Evolutionary conservation across 495 filamentous ascomycete genomes (phyloP).

Genomic region (Penicillium ucsense): DNA sequence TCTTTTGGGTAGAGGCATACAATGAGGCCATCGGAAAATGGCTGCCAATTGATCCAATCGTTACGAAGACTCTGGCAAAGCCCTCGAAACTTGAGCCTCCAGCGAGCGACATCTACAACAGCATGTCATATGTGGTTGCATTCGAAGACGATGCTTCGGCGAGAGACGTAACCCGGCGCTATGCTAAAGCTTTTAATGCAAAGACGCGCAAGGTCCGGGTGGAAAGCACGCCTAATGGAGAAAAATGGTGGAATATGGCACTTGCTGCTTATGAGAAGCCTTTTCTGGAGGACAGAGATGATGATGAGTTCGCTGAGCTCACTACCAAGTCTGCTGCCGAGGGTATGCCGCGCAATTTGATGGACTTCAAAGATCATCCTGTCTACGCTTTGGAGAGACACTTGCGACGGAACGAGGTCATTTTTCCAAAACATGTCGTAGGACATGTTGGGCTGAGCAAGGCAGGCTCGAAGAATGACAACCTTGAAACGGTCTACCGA

Average conservation of each 20-base stretch:
- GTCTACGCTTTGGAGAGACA: conserved; percentile 83
- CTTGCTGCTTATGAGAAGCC: conserved; percentile 51
- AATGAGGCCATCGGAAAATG: conserved; percentile 79
- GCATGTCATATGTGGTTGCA: conserved; percentile 72
- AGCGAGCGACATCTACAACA: conserved; percentile 57
- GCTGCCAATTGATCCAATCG: conserved; percentile 78
- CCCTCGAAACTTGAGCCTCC: conserved; percentile 75
- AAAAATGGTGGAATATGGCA: conserved; percentile 61
- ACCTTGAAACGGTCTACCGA: conserved; percentile 61
- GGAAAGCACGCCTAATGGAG: conserved; percentile 55
- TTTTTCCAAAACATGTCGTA: conserved; percentile 58
- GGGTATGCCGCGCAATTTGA: conserved; percentile 80
- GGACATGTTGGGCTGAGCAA: conserved; percentile 71
- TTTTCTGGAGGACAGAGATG: conserved; percentile 55
- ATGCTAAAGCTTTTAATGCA: conserved; percentile 72
- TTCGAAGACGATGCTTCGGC: conserved; percentile 71
- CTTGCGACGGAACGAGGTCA: conserved; percentile 71
- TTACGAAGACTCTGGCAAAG: conserved; percentile 66
- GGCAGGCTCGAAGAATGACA: conserved; percentile 41
- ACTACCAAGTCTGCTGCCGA: conserved; percentile 60
- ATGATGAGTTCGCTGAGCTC: conserved; percentile 72
- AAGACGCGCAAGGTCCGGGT: conserved; percentile 74
- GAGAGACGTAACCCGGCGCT: conserved; percentile 73
- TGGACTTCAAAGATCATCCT: conserved; percentile 90
- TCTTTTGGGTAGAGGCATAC: conserved; percentile 93